Percentiles rank a stretch among this genome's conserved stretches.
Conservation (phyloP, 75 land plant genomes). For the Pinus tabuliformis region DNA sequence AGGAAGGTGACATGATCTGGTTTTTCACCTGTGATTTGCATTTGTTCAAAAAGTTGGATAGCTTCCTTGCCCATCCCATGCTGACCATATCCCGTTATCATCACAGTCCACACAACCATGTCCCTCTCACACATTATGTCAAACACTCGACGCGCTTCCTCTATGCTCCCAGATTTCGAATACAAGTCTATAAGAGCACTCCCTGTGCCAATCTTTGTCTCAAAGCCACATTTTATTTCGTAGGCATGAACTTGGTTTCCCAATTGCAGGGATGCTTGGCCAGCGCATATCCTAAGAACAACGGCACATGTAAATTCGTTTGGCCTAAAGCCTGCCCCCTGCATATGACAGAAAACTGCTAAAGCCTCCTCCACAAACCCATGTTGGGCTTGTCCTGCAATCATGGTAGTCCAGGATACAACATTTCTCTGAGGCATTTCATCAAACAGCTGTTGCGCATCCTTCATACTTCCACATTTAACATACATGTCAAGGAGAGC, state of each 20-base stretch:
- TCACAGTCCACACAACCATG: conserved; percentile 18
- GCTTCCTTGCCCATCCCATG: conserved; percentile 15
- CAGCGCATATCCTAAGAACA: conserved; percentile 43
- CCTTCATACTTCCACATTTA: conserved; percentile 7
- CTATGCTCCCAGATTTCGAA: conserved; percentile 18
- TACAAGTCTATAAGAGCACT: conserved; percentile 23
- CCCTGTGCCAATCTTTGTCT: neutral
- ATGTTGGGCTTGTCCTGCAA: conserved; percentile 7
- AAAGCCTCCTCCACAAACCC: conserved; percentile 9
- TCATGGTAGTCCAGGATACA: conserved; percentile 35
- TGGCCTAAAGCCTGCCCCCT: conserved; percentile 27
- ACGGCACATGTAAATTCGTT: conserved; percentile 35
- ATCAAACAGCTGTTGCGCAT: conserved; percentile 15
- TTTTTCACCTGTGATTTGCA: neutral
- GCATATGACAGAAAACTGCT: conserved; percentile 5
- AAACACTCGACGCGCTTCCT: neutral
- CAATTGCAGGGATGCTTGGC: conserved; percentile 13
- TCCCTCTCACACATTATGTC: conserved; percentile 8
- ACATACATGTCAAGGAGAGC: conserved; percentile 11
- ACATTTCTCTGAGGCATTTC: conserved; percentile 12
- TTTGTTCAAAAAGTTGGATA: conserved; percentile 12
- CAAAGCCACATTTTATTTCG: neutral
- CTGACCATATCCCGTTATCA: conserved; percentile 15
- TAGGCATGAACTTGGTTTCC: conserved; percentile 36
- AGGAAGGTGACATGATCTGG: conserved; percentile 17